These are phyloP conservation scores for Schoenoplectus tabernaemontani DNA, from an alignment of 202 grass and related monocot species.

Conservation along the genomic window DNA sequence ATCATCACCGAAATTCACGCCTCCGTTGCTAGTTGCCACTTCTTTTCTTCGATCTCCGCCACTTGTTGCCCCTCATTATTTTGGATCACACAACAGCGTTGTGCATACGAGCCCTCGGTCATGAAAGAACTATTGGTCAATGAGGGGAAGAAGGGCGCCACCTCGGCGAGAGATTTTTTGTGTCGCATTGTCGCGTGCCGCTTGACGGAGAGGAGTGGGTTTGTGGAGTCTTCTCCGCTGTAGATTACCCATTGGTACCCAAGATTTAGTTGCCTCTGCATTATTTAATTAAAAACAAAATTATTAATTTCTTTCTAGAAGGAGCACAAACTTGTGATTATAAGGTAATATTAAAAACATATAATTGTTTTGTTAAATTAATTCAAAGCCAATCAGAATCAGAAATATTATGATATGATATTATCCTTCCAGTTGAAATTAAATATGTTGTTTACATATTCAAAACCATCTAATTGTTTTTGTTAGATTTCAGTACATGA, in stretches of 20 bases:
- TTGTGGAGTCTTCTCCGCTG: conserved; percentile 38
- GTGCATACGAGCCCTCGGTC: conserved; percentile 59
- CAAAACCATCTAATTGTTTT: no score
- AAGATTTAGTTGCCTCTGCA: conserved; percentile 33
- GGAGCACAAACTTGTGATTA: not conserved
- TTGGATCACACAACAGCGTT: conserved; percentile 33
- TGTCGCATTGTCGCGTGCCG: conserved; percentile 29
- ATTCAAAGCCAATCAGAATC: no score
- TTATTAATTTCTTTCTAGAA: not conserved
- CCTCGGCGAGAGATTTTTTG: conserved; percentile 38
- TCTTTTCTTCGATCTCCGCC: conserved; percentile 57
- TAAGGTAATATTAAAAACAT: no score
- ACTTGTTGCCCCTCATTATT: conserved; percentile 30
- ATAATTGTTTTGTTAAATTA: no score
- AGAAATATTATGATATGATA: not conserved
- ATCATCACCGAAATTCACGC: conserved; percentile 40
- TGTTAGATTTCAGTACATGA: no score
- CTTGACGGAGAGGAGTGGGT: conserved; percentile 56
- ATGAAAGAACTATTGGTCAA: conserved; percentile 1
- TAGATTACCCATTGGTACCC: conserved; percentile 52
- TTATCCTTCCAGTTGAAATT: not conserved
- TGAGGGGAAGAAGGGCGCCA: not conserved
- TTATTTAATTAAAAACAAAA: not conserved
- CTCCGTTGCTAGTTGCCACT: conserved; percentile 13
- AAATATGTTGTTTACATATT: no score